These are phyloP conservation scores for Pleurostoma richardsiae DNA, from an alignment of 2,329 filamentous ascomycete genomes.

Conservation along the genomic window DNA sequence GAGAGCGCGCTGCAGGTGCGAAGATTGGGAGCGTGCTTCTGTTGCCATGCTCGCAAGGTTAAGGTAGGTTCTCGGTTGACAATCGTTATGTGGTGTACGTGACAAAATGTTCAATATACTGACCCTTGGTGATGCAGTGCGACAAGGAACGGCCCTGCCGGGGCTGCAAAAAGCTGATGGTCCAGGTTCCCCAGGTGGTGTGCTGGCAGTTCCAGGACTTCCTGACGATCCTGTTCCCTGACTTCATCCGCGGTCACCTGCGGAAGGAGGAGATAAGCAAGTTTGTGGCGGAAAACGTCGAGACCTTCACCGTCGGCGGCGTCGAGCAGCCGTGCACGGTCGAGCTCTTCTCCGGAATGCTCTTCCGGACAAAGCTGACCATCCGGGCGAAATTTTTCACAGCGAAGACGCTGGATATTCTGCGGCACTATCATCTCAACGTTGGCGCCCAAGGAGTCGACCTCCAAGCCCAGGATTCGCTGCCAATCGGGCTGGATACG, in stretches of 20 bases:
- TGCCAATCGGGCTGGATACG: conserved; percentile 46
- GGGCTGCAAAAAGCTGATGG: conserved; percentile 48
- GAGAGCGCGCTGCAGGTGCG: conserved; percentile 50
- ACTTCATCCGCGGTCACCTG: conserved; percentile 46
- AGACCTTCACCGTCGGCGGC: conserved; percentile 35
- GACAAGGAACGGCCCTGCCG: conserved; percentile 50
- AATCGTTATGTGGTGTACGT: too few relatives aligned
- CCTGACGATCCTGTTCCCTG: conserved; percentile 44
- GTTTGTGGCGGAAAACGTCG: conserved; percentile 46
- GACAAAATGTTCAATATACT: too few relatives aligned
- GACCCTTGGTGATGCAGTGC: conserved; percentile 21
- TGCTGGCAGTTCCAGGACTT: conserved; percentile 59
- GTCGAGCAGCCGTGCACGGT: conserved; percentile 34
- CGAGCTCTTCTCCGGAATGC: conserved; percentile 40
- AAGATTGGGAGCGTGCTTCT: conserved; percentile 51
- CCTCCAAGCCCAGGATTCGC: conserved; percentile 34
- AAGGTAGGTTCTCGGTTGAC: conserved; percentile 16
- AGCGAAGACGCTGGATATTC: conserved; percentile 38
- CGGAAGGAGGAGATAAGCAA: conserved; percentile 40
- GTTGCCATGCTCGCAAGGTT: conserved; percentile 55
- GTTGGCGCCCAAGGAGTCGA: conserved; percentile 27
- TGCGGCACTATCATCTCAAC: conserved; percentile 46
- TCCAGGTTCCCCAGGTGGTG: conserved; percentile 45
- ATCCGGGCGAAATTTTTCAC: conserved; percentile 48
- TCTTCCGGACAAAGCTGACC: conserved; percentile 38